Conservation (phyloP, 345 rosid species). For the Linum tenue region DNA sequence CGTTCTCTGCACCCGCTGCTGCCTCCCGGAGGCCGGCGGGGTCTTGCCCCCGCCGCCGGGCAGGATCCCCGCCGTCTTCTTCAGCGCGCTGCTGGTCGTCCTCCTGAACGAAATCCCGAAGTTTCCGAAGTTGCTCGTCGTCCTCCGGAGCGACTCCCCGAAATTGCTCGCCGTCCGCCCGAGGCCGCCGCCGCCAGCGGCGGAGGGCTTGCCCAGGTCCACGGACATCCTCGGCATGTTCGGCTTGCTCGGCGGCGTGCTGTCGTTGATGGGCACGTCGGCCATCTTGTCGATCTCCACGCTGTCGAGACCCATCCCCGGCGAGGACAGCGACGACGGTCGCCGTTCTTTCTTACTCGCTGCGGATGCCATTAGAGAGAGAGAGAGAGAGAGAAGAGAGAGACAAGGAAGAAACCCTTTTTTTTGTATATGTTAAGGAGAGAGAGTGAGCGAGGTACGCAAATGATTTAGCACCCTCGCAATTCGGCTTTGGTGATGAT, state of each 20-base stretch:
- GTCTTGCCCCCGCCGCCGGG: background rate
- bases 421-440: background rate
- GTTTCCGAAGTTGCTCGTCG: conserved; percentile 14
- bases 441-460: background rate
- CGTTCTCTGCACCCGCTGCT: conserved; percentile 35
- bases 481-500: background rate
- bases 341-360: too few species aligned
- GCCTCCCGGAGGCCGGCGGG: background rate
- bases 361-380: background rate
- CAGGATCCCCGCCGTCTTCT: background rate
- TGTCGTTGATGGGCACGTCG: background rate
- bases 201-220: background rate
- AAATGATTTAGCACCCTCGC: background rate
- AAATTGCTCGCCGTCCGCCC: conserved; percentile 1
- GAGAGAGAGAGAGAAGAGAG: background rate
- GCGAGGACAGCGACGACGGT: too few species aligned
- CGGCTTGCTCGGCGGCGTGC: background rate
- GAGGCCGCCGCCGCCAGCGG: background rate
- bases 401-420: background rate
- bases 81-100: conserved; percentile 37
- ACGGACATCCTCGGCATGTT: background rate
- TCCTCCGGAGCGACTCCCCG: conserved; percentile 16
- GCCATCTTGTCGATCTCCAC: conserved; percentile 4
- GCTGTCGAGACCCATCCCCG: background rate
- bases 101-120: conserved; percentile 27